Base-by-base conservation (phyloP, 2,329 filamentous ascomycete genomes). In the Fusarium albosuccineum region DNA sequence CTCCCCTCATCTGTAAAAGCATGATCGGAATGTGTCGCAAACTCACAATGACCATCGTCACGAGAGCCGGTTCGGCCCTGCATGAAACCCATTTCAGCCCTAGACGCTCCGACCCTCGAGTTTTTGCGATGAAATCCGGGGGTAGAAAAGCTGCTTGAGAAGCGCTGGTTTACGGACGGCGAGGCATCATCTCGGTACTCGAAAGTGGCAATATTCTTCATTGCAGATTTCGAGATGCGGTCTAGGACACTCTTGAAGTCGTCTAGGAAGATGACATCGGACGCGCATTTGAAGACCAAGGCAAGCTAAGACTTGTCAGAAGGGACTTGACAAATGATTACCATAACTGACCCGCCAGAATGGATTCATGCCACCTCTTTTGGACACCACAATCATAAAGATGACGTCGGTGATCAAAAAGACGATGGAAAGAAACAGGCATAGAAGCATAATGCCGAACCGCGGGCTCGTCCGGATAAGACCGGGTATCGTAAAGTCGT, bases 231-330 rank as follows among this genome's bases (percentile, higher is more conserved):
- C 0, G 64, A 67, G 1, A 66, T 66, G 2, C 52, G 45, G 11
- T 66, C 64, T 1, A 66, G 58, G 0, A 66, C 64, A 1, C 64
- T 67, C 26, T 67, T 66, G 36, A 66, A 66, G 13, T 66, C 64
- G 6, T 66, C 64, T 0, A 66, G 30, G 3, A 66, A 66, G 13
- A 66, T 66, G 4, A 66, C 64, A 37, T 66, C 64, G 9, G 64
- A 66, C 9, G 64, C 63, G 16, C 64, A 66, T 33, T 66, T 66
- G 34, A 66, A 66, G 9, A 67, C 30, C 2, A 66, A 36, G 2
- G 64, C 64, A 6, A 66, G 52, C 64, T 66, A 9, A 3, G 2
- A 3, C n/a, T 39, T 7, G 14, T 66, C 5, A 66, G 52, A 16
- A 16, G 7, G 5, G 17, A 40, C 37, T 11, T 48, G 26, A n/a